Base-by-base conservation (phyloP, 2,329 filamentous ascomycete species). In the Fusarium circinatum region DNA sequence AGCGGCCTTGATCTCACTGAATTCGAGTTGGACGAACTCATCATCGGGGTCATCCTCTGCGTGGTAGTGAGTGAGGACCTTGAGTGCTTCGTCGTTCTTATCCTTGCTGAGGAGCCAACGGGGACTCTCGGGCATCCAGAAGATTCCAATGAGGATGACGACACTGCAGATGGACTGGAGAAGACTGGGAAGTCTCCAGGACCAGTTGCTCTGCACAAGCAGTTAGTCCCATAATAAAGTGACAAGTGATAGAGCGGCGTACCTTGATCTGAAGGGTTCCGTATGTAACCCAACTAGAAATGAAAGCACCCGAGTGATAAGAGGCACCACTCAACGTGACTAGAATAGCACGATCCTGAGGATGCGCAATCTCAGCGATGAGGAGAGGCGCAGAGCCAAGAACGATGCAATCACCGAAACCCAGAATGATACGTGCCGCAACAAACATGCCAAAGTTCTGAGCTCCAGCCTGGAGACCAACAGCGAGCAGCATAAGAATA, bases 41-140 rank as follows among this genome's bases (percentile, higher is more conserved):
- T 67, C 72, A 2, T 72, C 45, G 2, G 49, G 32, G 5, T 77
- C 58, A 3, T 62, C 73, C 18, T 75, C 73, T 2, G 47, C 75
- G 8, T 77, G 75, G 15, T 77, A 75, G 11, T 75, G 65, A 8
- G 70, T 55, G 5, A 77, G 44, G 2, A 77, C 68, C 4, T 24
- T 61, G 3, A 62, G 32, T 1, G 75, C 75, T 42, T 77, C 75
- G 3, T 77, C 75, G 17, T 62, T 48, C 1, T 74, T 67, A 8
- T 77, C 75, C n/a, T 73, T 73, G n/a, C 71, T 68, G 6, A 77
- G 68, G 3, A 77, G 62, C 62, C 70, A 77, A 49, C 75, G 75
- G 2, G 75, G 75, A 3, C 68, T 73, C 41, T 77, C 75, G 0
- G 75, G 75, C 65, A 68, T 68, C 65, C 62, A 68, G 12, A 60